Base-by-base conservation (phyloP, 176 grass and related monocot species). In the Hsuehochloa calcarea region DNA sequence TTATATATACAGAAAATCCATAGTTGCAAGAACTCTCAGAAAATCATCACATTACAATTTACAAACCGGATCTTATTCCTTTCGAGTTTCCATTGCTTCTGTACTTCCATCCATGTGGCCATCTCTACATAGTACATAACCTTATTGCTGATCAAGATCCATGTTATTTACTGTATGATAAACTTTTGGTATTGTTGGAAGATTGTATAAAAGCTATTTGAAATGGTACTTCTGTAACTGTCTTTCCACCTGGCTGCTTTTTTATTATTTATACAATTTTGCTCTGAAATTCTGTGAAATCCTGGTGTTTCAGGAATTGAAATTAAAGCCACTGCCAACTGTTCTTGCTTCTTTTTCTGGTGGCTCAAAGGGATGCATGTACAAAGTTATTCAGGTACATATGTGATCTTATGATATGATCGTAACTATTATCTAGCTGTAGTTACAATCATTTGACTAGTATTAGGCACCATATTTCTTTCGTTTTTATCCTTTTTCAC, bases 381-480 rank as follows among this genome's bases (percentile, higher is more conserved):
- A 92, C 78, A 99, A 94, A 86, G 80, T 92, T 94, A 84, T 99
- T 92, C 93, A 94, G 91, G 96, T 99, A 25, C 22, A 40, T 83
- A 26, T 20, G 0, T 92, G 80, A 66, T 52, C 20, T 45, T 45
- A 45, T 45, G 44, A 12, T 45, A 45, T 45, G 44, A 45, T 12
- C 10, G 0, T 12, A 45, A 79, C 41, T 64, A 80, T 25, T 45
- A 45, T 44, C 87, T 47, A 83, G 79, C 63, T 81, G 5, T 77
- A n/a, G 27, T 80, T 87, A 51, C 10, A 65, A 67, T 68, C 61
- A 74, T 52, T 81, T 43, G 7, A 46, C n/a, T 68, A 27, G 25
- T 26, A 78, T 60, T 62, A 75, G 46, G 27, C 37, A 7, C 56
- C 23, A 62, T 26, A 27, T 46, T 10, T 47, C 43, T 22, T 77